Evolutionary conservation across 2,329 filamentous ascomycete species (phyloP), one percentile per base, ranked within the genome.

Genomic region (Diplodia sapinea): DNA sequence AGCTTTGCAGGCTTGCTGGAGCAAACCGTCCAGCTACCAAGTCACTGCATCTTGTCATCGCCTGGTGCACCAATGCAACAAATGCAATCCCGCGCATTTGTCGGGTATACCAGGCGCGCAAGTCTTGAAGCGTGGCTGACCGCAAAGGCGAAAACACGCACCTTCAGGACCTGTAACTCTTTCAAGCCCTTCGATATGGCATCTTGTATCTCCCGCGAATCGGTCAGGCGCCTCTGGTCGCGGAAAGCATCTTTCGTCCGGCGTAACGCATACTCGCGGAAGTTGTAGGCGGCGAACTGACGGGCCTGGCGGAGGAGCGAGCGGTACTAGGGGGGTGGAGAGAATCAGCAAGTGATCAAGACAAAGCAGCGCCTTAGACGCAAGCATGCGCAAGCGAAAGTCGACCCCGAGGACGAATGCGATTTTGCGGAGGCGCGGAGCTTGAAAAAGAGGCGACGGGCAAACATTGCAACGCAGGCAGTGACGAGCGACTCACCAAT

Each of bases 251-350:
- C 95, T 78, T 87, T 87, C 78, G 95, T 97, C 79, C 94, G 88
- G 77, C 95, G 90, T 81, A 89, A 91, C 65, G 95, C 94, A 81
- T 99, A 99, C 79, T 97, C 94, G 82, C 95, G 89, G 86, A 97
- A 99, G 82, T 98, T 99, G 85, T 98, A 99, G 73, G 91, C 88
- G 70, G 93, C 88, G 80, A 99, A 98, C 76, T 97, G 91, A 70
- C 86, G 85, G 70, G 93, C 89, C 79, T 95, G 91, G 73, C 94
- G 91, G 75, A 98, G 85, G 74, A 99, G 84, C 76, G 94, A 94
- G 72, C 95, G 94, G 82, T 97, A 98, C 94, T 97, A 71, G 12
- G 26, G 5, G 15, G 29, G 38, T 17, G 62, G 33, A 36, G 33
- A 36, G 33, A 11, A 11, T 52, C 47, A 66, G 65, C 26, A 26